Evolutionary conservation across 2,329 filamentous ascomycete genomes (phyloP).

Genomic region (Ophiostoma himal-ulmi): DNA sequence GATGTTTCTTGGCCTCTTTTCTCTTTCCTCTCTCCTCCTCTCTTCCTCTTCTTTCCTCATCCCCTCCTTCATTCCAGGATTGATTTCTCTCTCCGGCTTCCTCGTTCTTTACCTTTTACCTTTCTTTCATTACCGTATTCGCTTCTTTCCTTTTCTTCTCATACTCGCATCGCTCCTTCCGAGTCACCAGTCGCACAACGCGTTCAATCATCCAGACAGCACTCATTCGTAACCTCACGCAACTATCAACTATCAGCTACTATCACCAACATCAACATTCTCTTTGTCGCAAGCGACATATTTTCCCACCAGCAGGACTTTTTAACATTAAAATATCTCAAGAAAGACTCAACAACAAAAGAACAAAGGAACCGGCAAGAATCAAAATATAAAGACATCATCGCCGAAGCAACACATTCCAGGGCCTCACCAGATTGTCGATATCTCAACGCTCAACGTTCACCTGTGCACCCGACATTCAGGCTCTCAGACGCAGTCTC

Average conservation of each 20-base stretch:
- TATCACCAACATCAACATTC: conserved; percentile 4
- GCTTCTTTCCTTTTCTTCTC: neutral
- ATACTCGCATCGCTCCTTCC: neutral
- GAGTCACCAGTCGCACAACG: conserved; percentile 15
- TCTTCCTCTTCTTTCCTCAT: neutral
- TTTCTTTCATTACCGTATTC: neutral
- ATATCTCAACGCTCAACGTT: neutral
- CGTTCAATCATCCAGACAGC: conserved; percentile 3
- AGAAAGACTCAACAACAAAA: neutral
- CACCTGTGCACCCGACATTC: neutral
- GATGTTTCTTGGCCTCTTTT: conserved; percentile 9
- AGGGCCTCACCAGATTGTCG: neutral
- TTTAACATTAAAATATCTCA: neutral
- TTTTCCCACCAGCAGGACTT: conserved; percentile 16
- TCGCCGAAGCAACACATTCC: conserved; percentile 14
- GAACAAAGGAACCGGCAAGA: neutral
- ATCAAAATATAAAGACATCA: neutral
- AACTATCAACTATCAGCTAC: neutral
- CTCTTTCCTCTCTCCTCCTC: conserved; percentile 14
- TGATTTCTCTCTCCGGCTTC: neutral
- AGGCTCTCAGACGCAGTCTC: neutral
- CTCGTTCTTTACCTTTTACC: neutral
- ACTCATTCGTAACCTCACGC: neutral
- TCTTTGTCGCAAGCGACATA: conserved; percentile 23
- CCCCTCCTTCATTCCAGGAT: neutral